Evolutionary conservation across 495 filamentous ascomycete genomes (phyloP).

Genomic region (Podospora pseudoanserina): DNA sequence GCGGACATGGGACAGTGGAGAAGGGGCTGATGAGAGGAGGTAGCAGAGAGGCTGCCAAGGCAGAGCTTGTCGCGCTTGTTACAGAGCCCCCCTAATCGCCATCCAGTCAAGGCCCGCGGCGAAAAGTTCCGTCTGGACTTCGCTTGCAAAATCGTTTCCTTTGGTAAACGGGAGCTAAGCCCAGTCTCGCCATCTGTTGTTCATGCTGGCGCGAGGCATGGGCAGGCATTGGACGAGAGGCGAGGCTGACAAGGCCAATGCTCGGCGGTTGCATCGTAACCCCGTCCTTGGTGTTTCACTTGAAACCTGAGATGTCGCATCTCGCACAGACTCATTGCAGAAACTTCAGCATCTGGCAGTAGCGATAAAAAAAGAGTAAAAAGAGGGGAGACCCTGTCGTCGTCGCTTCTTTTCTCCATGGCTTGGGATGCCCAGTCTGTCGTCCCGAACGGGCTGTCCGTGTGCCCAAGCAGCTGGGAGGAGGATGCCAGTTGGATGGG

Average conservation of each 20-base stretch:
- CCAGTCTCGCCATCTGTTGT: conserved; percentile 14
- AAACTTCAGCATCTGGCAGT: conserved; percentile 2
- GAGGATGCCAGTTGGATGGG: neutral
- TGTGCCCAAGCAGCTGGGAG: neutral
- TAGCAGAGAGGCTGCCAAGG: conserved; percentile 15
- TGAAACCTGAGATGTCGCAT: conserved; percentile 37
- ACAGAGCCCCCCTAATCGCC: neutral
- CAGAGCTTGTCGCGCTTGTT: conserved; percentile 6
- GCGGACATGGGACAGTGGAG: conserved; percentile 7
- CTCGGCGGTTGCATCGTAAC: conserved; percentile 22
- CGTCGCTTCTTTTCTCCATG: neutral
- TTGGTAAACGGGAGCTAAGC: neutral
- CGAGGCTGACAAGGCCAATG: conserved; percentile 34
- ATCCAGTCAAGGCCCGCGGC: neutral
- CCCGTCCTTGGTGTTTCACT: conserved; percentile 36
- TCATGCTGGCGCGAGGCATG: conserved; percentile 25
- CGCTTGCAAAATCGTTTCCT: conserved; percentile 2
- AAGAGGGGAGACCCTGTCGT: neutral
- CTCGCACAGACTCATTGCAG: conserved; percentile 15
- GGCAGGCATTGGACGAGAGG: conserved; percentile 24
- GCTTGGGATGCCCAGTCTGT: conserved; percentile 2
- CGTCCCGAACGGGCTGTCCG: conserved; percentile 4
- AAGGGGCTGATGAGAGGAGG: conserved; percentile 4
- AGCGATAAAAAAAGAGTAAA: conserved; percentile 1
- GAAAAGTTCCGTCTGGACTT: neutral